Evolutionary conservation across 345 rosid genomes (phyloP).

Genomic region (Excoecaria agallocha): DNA sequence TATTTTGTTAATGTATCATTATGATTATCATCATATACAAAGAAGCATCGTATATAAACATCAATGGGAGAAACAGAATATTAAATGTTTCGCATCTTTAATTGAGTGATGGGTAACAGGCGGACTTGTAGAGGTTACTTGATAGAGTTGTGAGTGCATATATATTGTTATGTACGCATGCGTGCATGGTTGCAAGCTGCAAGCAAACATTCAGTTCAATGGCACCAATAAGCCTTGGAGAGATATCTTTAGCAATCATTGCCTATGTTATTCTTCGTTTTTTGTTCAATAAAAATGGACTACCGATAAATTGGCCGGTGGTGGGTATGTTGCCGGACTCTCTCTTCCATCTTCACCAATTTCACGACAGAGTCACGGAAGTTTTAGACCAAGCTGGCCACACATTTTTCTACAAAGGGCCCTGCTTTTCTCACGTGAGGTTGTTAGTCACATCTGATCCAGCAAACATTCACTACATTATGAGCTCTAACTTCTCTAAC

Average conservation of each 20-base stretch:
- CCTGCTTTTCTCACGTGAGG: slow-evolving; percentile 4
- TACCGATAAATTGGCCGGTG: slow-evolving; percentile 17
- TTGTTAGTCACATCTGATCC: slow-evolving; percentile 19
- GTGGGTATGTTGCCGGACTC: slow-evolving; percentile 18
- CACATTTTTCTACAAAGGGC: slow-evolving; percentile 12
- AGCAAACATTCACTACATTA: slow-evolving; percentile 7
- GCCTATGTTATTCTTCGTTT: not conserved
- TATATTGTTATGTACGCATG: too few species aligned
- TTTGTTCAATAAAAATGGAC: not conserved
- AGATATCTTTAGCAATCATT: not conserved
- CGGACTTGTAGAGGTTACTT: too few species aligned
- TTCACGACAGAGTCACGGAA: slow-evolving; percentile 7
- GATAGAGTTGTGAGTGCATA: too few species aligned
- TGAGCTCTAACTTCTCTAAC: slow-evolving; percentile 27
- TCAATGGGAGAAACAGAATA: too few species aligned
- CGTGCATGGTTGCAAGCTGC: not conserved
- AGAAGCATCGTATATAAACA: too few species aligned
- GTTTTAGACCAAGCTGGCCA: not conserved
- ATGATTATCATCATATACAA: too few species aligned
- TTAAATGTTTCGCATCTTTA: too few species aligned
- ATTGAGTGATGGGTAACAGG: too few species aligned
- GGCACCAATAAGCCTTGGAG: slow-evolving; percentile 9
- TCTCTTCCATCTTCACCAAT: slow-evolving; percentile 15
- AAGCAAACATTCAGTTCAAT: slow-evolving; percentile 1
- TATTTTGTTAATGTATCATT: too few species aligned